These are phyloP conservation scores for Penicillium manginii DNA, from an alignment of 495 filamentous ascomycete genomes.

Conservation along the genomic window DNA sequence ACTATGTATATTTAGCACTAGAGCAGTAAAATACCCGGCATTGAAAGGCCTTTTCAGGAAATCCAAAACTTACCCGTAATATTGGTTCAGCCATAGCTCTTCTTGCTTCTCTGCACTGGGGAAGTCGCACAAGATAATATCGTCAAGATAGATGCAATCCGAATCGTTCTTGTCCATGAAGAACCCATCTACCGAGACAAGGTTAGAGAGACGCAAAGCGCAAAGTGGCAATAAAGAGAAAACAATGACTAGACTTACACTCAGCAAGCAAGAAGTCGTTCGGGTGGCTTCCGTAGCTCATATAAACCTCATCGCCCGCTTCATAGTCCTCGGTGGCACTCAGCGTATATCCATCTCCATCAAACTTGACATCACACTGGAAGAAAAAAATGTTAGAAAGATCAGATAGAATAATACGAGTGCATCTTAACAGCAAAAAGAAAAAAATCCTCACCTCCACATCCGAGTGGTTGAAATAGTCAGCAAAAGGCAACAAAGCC, in stretches of 20 bases:
- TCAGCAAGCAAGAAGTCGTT: constrained; percentile 84
- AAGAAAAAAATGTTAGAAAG: background rate
- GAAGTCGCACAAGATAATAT: constrained; percentile 62
- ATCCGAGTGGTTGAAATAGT: constrained; percentile 84
- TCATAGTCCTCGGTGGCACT: constrained; percentile 56
- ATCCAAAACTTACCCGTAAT: constrained; percentile 55
- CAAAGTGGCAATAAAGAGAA: background rate
- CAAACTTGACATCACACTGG: constrained; percentile 66
- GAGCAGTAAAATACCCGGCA: constrained; percentile 6
- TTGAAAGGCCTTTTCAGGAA: background rate
- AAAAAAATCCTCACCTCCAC: constrained; percentile 37
- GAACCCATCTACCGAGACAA: constrained; percentile 65
- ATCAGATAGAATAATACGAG: too few relatives aligned
- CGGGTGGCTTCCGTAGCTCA: constrained; percentile 78
- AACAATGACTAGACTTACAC: constrained; percentile 46
- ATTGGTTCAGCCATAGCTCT: constrained; percentile 59
- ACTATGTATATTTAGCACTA: constrained; percentile 29
- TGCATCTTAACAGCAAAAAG: background rate
- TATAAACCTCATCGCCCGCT: constrained; percentile 73
- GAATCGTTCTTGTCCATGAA: constrained; percentile 67
- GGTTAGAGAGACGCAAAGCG: background rate
- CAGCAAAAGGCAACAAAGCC: constrained; percentile 81
- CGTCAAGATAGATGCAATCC: constrained; percentile 71
- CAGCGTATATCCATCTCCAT: constrained; percentile 63
- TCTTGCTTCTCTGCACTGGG: constrained; percentile 43